phyloP scores from a whole-genome alignment of 1,284 basidiomycete species.

The Phlebopus sp. region DNA sequence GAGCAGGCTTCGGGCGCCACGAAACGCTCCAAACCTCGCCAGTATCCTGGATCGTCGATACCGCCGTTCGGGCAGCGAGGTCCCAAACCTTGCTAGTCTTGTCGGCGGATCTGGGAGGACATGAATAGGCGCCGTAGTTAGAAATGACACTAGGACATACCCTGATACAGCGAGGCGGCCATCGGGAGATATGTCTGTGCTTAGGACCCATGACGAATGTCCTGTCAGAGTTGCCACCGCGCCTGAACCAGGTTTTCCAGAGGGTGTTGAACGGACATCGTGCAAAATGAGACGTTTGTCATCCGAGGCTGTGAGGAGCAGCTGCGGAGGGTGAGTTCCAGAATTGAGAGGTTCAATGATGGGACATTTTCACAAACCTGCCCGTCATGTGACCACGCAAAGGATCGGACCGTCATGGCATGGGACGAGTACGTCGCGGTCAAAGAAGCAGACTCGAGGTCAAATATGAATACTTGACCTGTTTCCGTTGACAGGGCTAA shows the following conservation, averaged over 20 bases:
- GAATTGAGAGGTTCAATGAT: constrained; percentile 27
- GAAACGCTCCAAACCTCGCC: constrained; percentile 85
- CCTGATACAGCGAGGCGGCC: constrained; percentile 74
- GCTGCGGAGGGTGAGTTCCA: constrained; percentile 40
- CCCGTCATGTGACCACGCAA: constrained; percentile 82
- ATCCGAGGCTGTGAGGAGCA: constrained; percentile 82
- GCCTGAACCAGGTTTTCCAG: constrained; percentile 60
- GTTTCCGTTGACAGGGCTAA: constrained; percentile 77
- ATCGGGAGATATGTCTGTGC: constrained; percentile 77
- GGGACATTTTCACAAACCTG: constrained; percentile 35
- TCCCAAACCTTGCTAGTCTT: constrained; percentile 89
- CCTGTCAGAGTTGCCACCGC: constrained; percentile 81
- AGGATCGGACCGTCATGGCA: constrained; percentile 78
- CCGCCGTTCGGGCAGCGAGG: constrained; percentile 69
- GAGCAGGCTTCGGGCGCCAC: constrained; percentile 69
- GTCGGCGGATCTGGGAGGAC: constrained; percentile 66
- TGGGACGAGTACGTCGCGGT: constrained; percentile 76
- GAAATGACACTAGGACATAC: constrained; percentile 40
- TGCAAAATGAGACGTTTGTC: constrained; percentile 85
- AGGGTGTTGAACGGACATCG: constrained; percentile 67
- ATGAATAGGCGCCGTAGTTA: not conserved
- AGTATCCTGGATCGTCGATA: constrained; percentile 74
- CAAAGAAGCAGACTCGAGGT: constrained; percentile 64
- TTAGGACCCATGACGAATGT: constrained; percentile 85
- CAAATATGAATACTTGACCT: constrained; percentile 81